Base-by-base conservation (phyloP, 805 yeast species). In the Osmozyma mogii region DNA sequence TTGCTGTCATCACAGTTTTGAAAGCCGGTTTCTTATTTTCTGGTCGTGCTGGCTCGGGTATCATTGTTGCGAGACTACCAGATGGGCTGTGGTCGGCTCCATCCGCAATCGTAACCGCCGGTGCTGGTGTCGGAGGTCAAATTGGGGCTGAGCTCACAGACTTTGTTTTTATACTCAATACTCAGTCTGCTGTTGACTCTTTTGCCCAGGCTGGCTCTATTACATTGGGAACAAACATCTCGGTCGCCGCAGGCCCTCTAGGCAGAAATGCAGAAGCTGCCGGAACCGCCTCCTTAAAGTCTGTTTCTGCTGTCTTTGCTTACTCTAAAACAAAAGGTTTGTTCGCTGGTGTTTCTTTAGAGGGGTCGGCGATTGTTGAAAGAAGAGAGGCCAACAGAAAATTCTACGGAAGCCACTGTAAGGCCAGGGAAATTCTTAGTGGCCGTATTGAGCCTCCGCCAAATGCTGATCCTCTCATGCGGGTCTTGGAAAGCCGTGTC, bases 81-180 rank as follows among this genome's bases (percentile, higher is more conserved):
- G 97, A 92, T 56, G 97, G 96, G 1, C 58, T 82, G 0, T 89
- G 98, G 98, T 87, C 96, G 9, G 94, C 96, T 3, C 98, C 98
- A 1, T 79, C 94, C 2, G 98, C 96, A 7, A 80, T 92, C 41
- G 79, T 76, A 30, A 84, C 96, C 14, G 97, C 95, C 3, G 98
- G 97, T 45, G 97, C 96, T 4, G 97, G 98, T 49, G 96, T 92
- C 5, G 98, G 98, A 36, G 98, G 98, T 25, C 94, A 87, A 62
- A 74, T 92, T 41, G 98, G 98, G 24, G 88, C 95, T 6, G 98
- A 89, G 54, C 64, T 89, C 47, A 89, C 98, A 2, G 97, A 89
- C 61, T 89, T 89, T 50, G 96, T 89, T 17, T 89, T 89, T 53
- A 88, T 92, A 36, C 69, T 89, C 41, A 89, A 92, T 61, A 75